A percentile compares a stretch with the other conserved stretches of the same genome.
Conservation (phyloP, 73 alveolate species). For the Paramecium sexaurelia region DNA sequence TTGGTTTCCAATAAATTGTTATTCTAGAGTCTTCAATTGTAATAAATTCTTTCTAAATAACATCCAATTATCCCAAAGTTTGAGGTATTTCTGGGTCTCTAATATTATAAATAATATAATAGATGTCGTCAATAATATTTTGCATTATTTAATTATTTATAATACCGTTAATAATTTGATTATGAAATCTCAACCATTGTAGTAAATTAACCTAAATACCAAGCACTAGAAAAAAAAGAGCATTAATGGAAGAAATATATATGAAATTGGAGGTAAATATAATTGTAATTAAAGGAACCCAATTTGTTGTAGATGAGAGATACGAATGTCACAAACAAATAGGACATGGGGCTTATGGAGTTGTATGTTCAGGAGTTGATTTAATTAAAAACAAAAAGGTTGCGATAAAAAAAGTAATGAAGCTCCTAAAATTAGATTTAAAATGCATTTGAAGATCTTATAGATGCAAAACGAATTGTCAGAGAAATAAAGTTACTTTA, state of each 20-base stretch:
- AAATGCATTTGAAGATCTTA: constrained; percentile 88
- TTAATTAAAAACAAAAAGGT: constrained; percentile 79
- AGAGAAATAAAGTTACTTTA: constrained; percentile 86
- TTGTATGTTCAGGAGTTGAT: constrained; percentile 91
- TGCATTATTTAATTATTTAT: constrained; percentile 25
- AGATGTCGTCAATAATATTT: constrained; percentile 47
- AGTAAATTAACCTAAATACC: constrained; percentile 14
- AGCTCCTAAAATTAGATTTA: constrained; percentile 60
- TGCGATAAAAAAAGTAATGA: constrained; percentile 87
- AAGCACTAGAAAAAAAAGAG: constrained; percentile 41
- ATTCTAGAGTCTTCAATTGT: constrained; percentile 6
- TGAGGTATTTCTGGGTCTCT: constrained; percentile 72
- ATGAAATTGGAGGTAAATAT: constrained; percentile 39
- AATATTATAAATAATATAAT: constrained; percentile 63
- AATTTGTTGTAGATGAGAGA: constrained; percentile 78
- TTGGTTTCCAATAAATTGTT: constrained; percentile 69
- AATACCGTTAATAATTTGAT: constrained; percentile 43
- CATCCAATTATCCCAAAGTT: constrained; percentile 59
- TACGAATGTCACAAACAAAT: constrained; percentile 80
- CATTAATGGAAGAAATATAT: constrained; percentile 26
- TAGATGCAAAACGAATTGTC: constrained; percentile 90
- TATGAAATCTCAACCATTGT: constrained; percentile 53
- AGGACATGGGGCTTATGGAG: constrained; percentile 95
- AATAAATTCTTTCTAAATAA: constrained; percentile 64
- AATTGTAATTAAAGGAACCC: constrained; percentile 56